These are phyloP conservation scores for Dioszegia crocea DNA, from an alignment of 768 basidiomycete species.

Conservation along the genomic window DNA sequence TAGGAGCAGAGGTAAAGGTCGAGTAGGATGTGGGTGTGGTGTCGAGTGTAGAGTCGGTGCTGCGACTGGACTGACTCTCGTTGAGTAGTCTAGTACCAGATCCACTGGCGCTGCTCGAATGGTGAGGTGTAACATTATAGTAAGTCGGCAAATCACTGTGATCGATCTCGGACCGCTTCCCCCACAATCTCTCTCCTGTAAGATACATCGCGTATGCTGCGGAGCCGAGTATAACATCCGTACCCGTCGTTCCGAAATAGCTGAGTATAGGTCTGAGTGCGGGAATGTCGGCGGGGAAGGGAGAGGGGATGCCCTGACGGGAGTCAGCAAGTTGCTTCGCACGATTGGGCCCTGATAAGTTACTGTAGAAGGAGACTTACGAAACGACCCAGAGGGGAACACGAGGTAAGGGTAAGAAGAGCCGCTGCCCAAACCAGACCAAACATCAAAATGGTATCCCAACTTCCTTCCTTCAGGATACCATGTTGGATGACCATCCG, in stretches of 20 bases:
- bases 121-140: no score
- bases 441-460: constrained; percentile 8
- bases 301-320: constrained; percentile 11
- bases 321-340: no score
- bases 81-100: no score
- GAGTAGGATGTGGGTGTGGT: not conserved
- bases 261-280: not conserved
- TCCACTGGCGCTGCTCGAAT: no score
- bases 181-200: not conserved
- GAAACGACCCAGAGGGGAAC: constrained; percentile 11
- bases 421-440: constrained; percentile 12
- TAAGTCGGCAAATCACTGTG: no score
- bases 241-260: constrained; percentile 7
- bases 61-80: not conserved
- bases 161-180: not conserved
- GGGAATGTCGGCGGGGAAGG: not conserved
- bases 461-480: constrained; percentile 3
- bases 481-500: not conserved
- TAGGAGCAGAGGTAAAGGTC: not conserved
- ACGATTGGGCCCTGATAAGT: no score
- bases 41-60: not conserved
- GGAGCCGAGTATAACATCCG: constrained; percentile 9
- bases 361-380: constrained; percentile 1
- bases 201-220: constrained; percentile 5
- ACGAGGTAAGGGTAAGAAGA: constrained; percentile 5